Percentiles rank a stretch among this genome's conserved stretches.
phyloP scores from a whole-genome alignment of 768 basidiomycete species.

The Lyophyllum shimeji region DNA sequence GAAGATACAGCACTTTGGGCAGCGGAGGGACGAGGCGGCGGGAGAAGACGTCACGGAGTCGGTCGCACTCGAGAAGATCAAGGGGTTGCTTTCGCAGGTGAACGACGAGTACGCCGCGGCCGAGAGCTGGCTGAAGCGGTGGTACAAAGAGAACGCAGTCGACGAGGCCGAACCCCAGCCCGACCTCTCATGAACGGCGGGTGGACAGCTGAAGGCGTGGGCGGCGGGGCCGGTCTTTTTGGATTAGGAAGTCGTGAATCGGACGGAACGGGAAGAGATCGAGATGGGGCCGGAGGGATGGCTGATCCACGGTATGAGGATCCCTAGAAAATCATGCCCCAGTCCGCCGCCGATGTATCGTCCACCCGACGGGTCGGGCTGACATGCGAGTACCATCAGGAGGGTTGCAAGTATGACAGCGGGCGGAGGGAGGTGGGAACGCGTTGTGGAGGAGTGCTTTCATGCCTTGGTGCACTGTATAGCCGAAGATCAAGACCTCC shows the following conservation, averaged over 20 bases:
- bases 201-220: not conserved
- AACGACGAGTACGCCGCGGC: slow-evolving; percentile 71
- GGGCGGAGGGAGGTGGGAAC: not conserved
- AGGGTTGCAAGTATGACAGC: not conserved
- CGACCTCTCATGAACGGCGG: not conserved
- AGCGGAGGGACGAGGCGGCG: slow-evolving; percentile 57
- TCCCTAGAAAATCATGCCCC: not conserved
- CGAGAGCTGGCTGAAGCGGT: slow-evolving; percentile 61
- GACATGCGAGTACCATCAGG: not conserved
- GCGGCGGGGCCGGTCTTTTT: not conserved
- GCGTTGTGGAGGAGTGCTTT: slow-evolving; percentile 4
- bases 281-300: not conserved
- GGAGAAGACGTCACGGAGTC: slow-evolving; percentile 37
- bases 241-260: not conserved
- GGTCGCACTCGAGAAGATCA: slow-evolving; percentile 62
- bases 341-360: not conserved
- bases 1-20: slow-evolving; percentile 86
- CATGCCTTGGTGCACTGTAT: slow-evolving; percentile 1
- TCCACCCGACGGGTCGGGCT: not conserved
- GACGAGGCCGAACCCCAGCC: not conserved
- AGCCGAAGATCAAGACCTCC: slow-evolving; percentile 4
- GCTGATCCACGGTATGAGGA: too few species aligned
- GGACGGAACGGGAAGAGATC: not conserved
- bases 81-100: slow-evolving; percentile 52
- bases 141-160: slow-evolving; percentile 29